phyloP scores from a whole-genome alignment of 1,284 basidiomycete genomes.

The Flammula alnicola region DNA sequence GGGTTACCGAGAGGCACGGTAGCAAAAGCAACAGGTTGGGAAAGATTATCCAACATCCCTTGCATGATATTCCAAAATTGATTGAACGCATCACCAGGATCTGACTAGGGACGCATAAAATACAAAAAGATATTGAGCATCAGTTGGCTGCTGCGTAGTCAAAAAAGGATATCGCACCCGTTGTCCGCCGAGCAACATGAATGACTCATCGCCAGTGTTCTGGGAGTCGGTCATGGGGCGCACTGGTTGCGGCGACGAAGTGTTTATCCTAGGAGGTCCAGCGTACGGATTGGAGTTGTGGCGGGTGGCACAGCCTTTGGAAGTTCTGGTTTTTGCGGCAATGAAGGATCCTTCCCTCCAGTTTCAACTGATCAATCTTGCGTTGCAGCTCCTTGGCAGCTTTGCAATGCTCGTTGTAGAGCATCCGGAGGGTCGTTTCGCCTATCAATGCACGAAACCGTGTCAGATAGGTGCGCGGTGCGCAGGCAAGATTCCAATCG shows the following conservation, averaged over 20 bases:
- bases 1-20: slow-evolving; percentile 69
- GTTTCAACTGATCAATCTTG: slow-evolving; percentile 66
- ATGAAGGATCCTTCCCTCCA: slow-evolving; percentile 73
- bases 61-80: slow-evolving; percentile 86
- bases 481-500: slow-evolving; percentile 13
- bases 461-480: not conserved
- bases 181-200: slow-evolving; percentile 79
- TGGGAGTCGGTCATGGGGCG: slow-evolving; percentile 70
- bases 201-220: slow-evolving; percentile 79
- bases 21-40: slow-evolving; percentile 84
- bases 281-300: slow-evolving; percentile 30
- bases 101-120: slow-evolving; percentile 49
- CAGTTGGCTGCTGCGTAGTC: not conserved
- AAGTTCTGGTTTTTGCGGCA: slow-evolving; percentile 56
- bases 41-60: slow-evolving; percentile 79
- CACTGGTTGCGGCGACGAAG: slow-evolving; percentile 50
- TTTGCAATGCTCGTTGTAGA: slow-evolving; percentile 73
- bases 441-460: slow-evolving; percentile 44
- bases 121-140: not conserved
- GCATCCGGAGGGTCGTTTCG: slow-evolving; percentile 75
- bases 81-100: slow-evolving; percentile 81
- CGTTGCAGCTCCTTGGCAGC: slow-evolving; percentile 70
- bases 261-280: slow-evolving; percentile 30
- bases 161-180: slow-evolving; percentile 46
- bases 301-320: slow-evolving; percentile 29